These are phyloP conservation scores for Aureobasidium sp. DNA, from an alignment of 2,329 filamentous ascomycete genomes.

Conservation along the genomic window DNA sequence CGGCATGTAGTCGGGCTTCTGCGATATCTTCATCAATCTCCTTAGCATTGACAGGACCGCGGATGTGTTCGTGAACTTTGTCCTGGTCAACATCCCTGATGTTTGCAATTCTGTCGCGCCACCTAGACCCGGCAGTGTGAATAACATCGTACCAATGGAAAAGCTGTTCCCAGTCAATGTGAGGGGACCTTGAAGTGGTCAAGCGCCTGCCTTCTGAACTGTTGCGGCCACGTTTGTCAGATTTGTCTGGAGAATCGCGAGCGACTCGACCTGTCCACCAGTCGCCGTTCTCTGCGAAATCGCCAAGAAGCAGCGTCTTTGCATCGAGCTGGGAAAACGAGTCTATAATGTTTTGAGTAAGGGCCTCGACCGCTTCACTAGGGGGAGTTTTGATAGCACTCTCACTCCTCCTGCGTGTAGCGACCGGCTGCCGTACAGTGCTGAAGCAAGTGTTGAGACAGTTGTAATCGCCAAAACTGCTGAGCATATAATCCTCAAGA, in stretches of 20 bases:
- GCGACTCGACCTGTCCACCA: slow-evolving; percentile 66
- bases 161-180: slow-evolving; percentile 68
- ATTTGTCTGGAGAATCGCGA: slow-evolving; percentile 27
- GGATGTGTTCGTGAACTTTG: slow-evolving; percentile 32
- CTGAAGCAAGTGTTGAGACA: slow-evolving; percentile 73
- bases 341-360: slow-evolving; percentile 32
- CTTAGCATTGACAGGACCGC: slow-evolving; percentile 39
- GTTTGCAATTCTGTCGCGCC: slow-evolving; percentile 53
- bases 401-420: slow-evolving; percentile 38
- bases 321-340: slow-evolving; percentile 59
- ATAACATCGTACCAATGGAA: slow-evolving; percentile 68
- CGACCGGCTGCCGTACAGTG: slow-evolving; percentile 39
- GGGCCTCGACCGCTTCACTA: slow-evolving; percentile 26
- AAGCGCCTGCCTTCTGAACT: slow-evolving; percentile 23
- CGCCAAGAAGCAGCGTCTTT: slow-evolving; percentile 65
- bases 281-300: slow-evolving; percentile 71
- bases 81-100: slow-evolving; percentile 21
- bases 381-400: slow-evolving; percentile 33
- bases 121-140: slow-evolving; percentile 60
- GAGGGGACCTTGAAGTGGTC: slow-evolving; percentile 56
- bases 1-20: slow-evolving; percentile 62
- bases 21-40: slow-evolving; percentile 47
- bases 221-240: slow-evolving; percentile 20
- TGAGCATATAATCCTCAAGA: slow-evolving; percentile 69
- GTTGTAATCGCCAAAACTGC: slow-evolving; percentile 61